A percentile compares a stretch with the other conserved stretches of the same genome.
These are phyloP conservation scores for Cucurbita maxima DNA, from an alignment of 306 rosid genomes.

Conservation along the genomic window DNA sequence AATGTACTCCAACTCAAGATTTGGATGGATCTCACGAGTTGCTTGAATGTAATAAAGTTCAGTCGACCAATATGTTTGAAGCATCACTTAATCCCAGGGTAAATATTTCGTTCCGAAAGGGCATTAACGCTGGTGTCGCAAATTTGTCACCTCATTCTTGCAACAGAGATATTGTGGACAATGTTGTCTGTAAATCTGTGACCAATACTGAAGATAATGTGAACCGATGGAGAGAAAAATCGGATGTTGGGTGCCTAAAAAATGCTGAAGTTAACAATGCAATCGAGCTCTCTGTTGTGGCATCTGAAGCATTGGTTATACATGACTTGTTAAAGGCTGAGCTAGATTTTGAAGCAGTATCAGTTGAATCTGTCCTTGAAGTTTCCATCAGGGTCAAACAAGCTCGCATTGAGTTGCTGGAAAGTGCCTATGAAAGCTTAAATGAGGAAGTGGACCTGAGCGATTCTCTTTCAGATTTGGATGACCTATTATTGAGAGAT, in stretches of 20 bases:
- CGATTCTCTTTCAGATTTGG: slow-evolving; percentile 71
- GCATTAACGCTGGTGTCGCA: slow-evolving; percentile 13
- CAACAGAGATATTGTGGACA: slow-evolving; percentile 16
- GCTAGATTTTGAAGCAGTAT: slow-evolving; percentile 23
- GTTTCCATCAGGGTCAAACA: slow-evolving; percentile 61
- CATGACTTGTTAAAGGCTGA: slow-evolving; percentile 41
- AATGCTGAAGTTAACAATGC: slow-evolving; percentile 36
- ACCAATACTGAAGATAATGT: slow-evolving; percentile 18
- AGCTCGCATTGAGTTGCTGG: slow-evolving; percentile 41
- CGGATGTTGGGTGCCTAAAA: slow-evolving; percentile 16
- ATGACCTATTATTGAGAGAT: slow-evolving; percentile 55
- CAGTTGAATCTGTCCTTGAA: slow-evolving; percentile 47
- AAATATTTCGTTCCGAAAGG: slow-evolving; percentile 12
- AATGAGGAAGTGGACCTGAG: slow-evolving; percentile 25
- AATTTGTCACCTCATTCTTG: slow-evolving; percentile 12
- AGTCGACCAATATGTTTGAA: slow-evolving; percentile 21
- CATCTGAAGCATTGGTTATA: slow-evolving; percentile 84
- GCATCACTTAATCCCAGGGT: slow-evolving; percentile 19
- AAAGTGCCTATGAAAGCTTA: slow-evolving; percentile 21
- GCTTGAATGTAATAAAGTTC: slow-evolving; percentile 16
- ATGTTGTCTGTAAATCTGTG: slow-evolving; percentile 15
- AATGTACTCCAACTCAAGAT: slow-evolving; percentile 25
- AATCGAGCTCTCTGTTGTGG: slow-evolving; percentile 61
- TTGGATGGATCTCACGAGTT: slow-evolving; percentile 25
- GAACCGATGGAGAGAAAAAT: slow-evolving; percentile 19